phyloP scores from a whole-genome alignment of 2,329 filamentous ascomycete genomes.

The Colletotrichum sidae region DNA sequence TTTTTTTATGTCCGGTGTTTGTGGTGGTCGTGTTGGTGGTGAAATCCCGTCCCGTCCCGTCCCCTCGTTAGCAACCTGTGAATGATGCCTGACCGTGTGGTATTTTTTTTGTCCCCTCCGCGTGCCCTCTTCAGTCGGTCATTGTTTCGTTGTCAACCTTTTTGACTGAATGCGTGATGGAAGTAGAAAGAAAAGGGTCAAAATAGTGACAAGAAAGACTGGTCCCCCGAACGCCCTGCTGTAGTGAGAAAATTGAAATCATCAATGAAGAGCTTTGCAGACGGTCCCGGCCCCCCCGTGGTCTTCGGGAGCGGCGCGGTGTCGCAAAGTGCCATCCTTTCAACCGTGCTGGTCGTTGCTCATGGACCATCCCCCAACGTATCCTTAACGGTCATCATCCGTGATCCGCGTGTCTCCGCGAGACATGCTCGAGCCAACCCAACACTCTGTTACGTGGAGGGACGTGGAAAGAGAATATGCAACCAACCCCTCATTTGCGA shows the following conservation, averaged over 20 bases:
- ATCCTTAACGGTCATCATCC: conserved; percentile 18
- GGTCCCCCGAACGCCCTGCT: conserved; percentile 36
- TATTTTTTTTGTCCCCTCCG: conserved; percentile 31
- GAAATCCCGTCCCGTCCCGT: conserved; percentile 15
- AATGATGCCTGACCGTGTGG: conserved; percentile 30
- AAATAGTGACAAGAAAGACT: conserved; percentile 12
- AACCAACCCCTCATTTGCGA: not conserved
- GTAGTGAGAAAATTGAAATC: conserved; percentile 25
- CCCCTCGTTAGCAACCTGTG: conserved; percentile 34
- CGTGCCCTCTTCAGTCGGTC: conserved; percentile 32
- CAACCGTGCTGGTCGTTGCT: conserved; percentile 18
- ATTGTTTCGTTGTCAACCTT: conserved; percentile 34
- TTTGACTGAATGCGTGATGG: conserved; percentile 27
- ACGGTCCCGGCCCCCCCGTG: conserved; percentile 13
- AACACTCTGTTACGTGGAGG: conserved; percentile 5
- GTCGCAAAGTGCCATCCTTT: conserved; percentile 12
- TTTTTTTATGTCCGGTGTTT: conserved; percentile 22
- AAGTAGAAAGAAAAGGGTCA: conserved; percentile 12
- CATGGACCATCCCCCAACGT: conserved; percentile 10
- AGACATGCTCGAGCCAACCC: conserved; percentile 22
- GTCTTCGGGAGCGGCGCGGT: conserved; percentile 17
- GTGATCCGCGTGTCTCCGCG: conserved; percentile 2
- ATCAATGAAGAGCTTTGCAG: conserved; percentile 19
- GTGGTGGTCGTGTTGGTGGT: conserved; percentile 16
- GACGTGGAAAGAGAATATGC: conserved; percentile 3